Evolutionary conservation across 495 filamentous ascomycete species (phyloP).

Genomic region (Aspergillus leporis): DNA sequence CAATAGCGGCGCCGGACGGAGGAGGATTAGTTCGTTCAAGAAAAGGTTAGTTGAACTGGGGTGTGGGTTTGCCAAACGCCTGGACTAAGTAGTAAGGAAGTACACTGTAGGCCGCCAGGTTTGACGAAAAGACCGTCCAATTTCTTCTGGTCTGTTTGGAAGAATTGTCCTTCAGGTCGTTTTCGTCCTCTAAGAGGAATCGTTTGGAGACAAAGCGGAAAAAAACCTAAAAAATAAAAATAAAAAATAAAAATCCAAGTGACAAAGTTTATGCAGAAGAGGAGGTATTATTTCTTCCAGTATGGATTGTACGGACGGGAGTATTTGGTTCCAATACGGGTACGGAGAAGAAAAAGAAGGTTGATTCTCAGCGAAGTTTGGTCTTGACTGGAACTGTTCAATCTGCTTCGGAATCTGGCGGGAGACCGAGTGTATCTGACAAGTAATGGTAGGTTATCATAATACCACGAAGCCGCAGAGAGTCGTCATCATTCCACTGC

Average conservation of each 20-base stretch:
- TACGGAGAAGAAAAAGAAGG: neutral
- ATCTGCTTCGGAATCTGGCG: neutral
- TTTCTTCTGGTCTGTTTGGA: neutral
- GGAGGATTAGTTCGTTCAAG: slow-evolving; percentile 6
- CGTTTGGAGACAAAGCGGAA: neutral
- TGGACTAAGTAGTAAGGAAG: slow-evolving; percentile 4
- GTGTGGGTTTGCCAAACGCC: slow-evolving; percentile 16
- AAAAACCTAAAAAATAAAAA: neutral
- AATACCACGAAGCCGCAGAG: neutral
- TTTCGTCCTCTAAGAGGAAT: neutral
- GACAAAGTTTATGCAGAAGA: slow-evolving; percentile 4
- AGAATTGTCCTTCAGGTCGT: neutral
- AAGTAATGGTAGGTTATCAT: neutral
- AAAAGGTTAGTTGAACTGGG: slow-evolving; percentile 1
- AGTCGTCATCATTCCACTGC: neutral
- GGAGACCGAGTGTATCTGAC: slow-evolving; percentile 1
- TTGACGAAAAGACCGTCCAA: neutral
- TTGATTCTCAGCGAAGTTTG: neutral
- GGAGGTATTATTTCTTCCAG: neutral
- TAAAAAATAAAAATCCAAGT: neutral
- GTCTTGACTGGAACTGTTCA: neutral
- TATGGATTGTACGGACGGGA: too few relatives aligned
- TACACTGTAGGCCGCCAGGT: too few relatives aligned
- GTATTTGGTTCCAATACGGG: neutral
- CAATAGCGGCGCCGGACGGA: slow-evolving; percentile 24